Evolutionary conservation across 2,329 filamentous ascomycete species (phyloP), one percentile per base, ranked within the genome.

Genomic region (Penicillium sp.): DNA sequence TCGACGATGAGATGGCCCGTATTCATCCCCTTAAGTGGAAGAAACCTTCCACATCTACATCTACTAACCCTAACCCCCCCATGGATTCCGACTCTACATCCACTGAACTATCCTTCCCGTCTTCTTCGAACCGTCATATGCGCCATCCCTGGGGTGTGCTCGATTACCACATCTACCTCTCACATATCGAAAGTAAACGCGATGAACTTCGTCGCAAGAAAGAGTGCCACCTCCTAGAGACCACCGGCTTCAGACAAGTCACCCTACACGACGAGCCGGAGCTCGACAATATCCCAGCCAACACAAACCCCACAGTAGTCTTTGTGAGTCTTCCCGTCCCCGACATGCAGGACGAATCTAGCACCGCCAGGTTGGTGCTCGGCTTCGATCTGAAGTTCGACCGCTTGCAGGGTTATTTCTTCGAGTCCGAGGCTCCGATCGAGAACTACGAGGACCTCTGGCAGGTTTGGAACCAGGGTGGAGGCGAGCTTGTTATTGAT

Each of bases 141-240:
- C 36, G 29, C 15, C 70, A 73, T 42, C 70, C 70, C 7, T 74
- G 69, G 70, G 62, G 65, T 10, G 60, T 72, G 15, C 54, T 73
- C 9, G 72, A 74, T 55, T 74, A 71, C 29, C 63, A 73, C 19
- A 51, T 75, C 17, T 73, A 73, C 43, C 66, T 74, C 12, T 59
- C 59, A 17, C 50, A 55, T n/a, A 57, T 69, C 27, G 71, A 74
- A 41, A 52, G 41, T 5, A 59, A 56, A 9, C 64, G 59, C 43
- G 62, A 66, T 19, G 39, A 33, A 19, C n/a, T 60, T 17, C 41
- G 27, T 3, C 60, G 70, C 7, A 58, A 62, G 7, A 61, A 66
- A 10, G 50, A 64, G n/a, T 64, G 64, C 61, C 65, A 66, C 45
- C 48, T 74, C 17, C 60, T 68, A 27, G 66, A 69, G 39, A 66